phyloP scores from a whole-genome alignment of 192 early-diverging fungal species.

The Obelidium mucronatum region DNA sequence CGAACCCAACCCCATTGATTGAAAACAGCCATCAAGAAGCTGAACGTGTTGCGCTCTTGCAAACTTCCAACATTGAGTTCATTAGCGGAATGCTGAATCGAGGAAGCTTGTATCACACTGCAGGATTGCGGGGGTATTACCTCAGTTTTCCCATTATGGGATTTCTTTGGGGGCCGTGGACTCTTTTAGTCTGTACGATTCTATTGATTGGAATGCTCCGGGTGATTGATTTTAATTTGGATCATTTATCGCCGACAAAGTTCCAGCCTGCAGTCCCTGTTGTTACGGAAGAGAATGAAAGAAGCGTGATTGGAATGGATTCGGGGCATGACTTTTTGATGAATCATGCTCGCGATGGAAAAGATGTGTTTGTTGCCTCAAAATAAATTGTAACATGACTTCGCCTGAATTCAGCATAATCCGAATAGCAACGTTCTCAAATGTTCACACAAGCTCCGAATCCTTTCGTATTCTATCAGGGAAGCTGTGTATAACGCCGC shows the following conservation, averaged over 20 bases:
- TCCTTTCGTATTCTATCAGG: no score
- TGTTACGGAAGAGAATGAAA: no score
- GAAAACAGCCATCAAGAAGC: neutral
- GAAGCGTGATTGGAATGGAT: no score
- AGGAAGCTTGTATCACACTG: slow-evolving; percentile 27
- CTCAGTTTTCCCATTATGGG: slow-evolving; percentile 19
- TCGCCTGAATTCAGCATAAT: no score
- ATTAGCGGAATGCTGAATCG: slow-evolving; percentile 47
- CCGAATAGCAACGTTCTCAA: no score
- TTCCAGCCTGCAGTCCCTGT: neutral
- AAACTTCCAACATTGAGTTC: slow-evolving; percentile 1
- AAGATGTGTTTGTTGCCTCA: no score
- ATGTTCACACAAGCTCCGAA: no score
- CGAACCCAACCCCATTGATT: neutral
- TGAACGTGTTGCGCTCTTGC: neutral
- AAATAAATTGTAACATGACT: no score
- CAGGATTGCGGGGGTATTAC: slow-evolving; percentile 47
- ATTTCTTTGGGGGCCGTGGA: slow-evolving; percentile 47
- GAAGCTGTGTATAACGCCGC: no score
- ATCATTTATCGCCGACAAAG: neutral
- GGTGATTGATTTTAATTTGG: slow-evolving; percentile 47
- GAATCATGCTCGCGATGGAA: no score
- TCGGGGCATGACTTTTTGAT: no score
- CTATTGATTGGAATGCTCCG: slow-evolving; percentile 35
- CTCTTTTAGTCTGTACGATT: slow-evolving; percentile 32